Base-by-base conservation (phyloP, 2,329 filamentous ascomycete species). In the Clonostachys rosea region DNA sequence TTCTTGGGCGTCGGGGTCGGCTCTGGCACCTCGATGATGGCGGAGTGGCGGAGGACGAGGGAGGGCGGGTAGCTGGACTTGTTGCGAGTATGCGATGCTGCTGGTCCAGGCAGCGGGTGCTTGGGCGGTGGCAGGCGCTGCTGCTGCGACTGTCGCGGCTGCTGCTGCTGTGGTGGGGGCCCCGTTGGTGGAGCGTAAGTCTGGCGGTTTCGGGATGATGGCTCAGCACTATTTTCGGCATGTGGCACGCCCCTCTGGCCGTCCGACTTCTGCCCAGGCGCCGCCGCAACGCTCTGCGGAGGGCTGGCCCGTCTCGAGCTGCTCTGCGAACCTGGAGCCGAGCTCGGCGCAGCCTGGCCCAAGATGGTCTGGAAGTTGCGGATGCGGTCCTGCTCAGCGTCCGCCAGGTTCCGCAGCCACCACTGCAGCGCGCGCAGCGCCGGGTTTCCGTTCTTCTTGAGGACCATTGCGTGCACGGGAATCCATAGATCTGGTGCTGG, bases 331-430 rank as follows among this genome's bases (percentile, higher is more conserved):
- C 24, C 40, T 47, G 45, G 13, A 20, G 34, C 12, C 20, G 20
- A 33, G 18, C 18, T 11, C 30, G 43, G 39, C 43, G 16, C 40
- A 42, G 12, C 30, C 30, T 39, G 10, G 24, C 39, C 43, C n/a
- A 47, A 18, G 60, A 59, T 16, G 60, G 61, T 44, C 43, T 70
- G 68, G 37, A 76, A 58, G 43, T 65, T 66, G 58, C 74, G 65
- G 40, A 78, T 70, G 13, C 45, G 45, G 42, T 70, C 70, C 43
- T 70, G 70, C 52, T 76, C 70, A 20, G 66, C 52, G 30, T 70
- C 64, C 45, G 76, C 68, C 42, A 74, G 68, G 51, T 79, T 78
- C 58, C 79, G 75, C 24, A 71, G 70, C 76, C 76, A 79, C 5
- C 73, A 76, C 49, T 76, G 74, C 40, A 79, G 53, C 12, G 45